Base-by-base conservation (phyloP, 2,329 filamentous ascomycete species). In the Pleomassaria siparia region DNA sequence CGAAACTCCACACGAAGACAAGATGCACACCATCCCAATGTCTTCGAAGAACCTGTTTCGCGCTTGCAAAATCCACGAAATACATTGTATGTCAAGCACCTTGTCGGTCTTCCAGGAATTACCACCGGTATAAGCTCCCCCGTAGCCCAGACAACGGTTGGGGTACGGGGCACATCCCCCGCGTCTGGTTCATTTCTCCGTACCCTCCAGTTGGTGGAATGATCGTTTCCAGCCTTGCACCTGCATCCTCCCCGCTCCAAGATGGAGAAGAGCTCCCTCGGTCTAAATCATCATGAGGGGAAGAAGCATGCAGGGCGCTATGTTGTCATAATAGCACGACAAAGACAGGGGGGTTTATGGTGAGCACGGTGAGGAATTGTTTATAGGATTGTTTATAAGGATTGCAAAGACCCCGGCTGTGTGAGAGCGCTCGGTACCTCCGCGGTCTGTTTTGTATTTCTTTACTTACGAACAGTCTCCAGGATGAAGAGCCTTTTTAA, bases 401-500 rank as follows among this genome's bases (percentile, higher is more conserved):
- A 13, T 28, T 28, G 25, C 25, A 12, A 12, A 7, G 7, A 8
- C 25, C 25, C 25, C 25, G 25, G 7, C 12, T 28, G 25, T 28
- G 7, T 7, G 25, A 12, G 7, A 8, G 25, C 12, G 25, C 12
- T 28, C 12, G 25, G 12, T 28, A 28, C 25, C 25, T 12, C 12
- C 12, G 25, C 25, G 12, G 7, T 24, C 37, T 13, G 11, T 25
- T 13, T 15, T 18, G 9, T 11, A 26, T 36, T 25, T 22, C 30
- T 10, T 44, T 39, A 39, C 18, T 29, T 2, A 29, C 39, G 4
- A 6, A 8, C 16, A 39, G 9, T 13, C 2, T 8, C n/a, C 39
- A 59, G 43, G 49, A 60, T 60, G 57, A 55, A 49, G 47, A 16
- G 46, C 13, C 7, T 56, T 32, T 45, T 51, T 21, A 44, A 49